Evolutionary conservation across 805 yeast genomes (phyloP), one percentile per base, ranked within the genome.

Genomic region (Myxozyma melibiosi): DNA sequence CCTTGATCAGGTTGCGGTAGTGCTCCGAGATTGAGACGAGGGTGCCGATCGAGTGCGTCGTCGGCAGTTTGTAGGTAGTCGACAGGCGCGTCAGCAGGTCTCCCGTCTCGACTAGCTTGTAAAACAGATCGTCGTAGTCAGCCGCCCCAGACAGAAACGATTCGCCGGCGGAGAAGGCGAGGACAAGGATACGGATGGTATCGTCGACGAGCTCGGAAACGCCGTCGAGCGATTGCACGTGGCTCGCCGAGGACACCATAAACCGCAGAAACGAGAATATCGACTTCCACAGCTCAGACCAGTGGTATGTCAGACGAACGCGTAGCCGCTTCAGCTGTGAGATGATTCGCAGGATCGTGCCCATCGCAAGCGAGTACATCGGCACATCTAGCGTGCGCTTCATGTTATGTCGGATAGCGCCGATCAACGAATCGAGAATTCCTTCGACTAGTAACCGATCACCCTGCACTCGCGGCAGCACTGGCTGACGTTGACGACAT

Each of bases 261-360:
- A 68, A 69, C 45, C 66, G 65, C 8, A 70, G 46, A 6, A 74
- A 43, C 11, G 70, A 63, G 20, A 70, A 51, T 14, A 73, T 42
- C 2, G 75, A 66, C 45, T 62, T 65, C 75, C 76, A 74, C 34
- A 75, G 62, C 46, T 72, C 75, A 8, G 65, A 53, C 78, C 78
- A 75, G 57, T 71, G 69, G 55, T 74, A 75, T 37, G 49, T 43
- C 22, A 60, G 37, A 2, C 64, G 43, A 4, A 57, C 35, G 13
- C 62, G 55, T 14, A 37, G 35, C 11, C 58, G 45, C 48, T 57
- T 60, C 24, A 60, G 49, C 33, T 60, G 64, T 11, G 63, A 60
- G 2, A 60, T 48, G 5, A 54, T 42, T 13, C 64, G 46, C 13
- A 53, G 46, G 7, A 60, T 57, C 9, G 49, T 53, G n/a, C 63